Percentiles rank a stretch among this genome's conserved stretches.
phyloP scores from a whole-genome alignment of 2,329 filamentous ascomycete species.

The Endocalyx cinctus region DNA sequence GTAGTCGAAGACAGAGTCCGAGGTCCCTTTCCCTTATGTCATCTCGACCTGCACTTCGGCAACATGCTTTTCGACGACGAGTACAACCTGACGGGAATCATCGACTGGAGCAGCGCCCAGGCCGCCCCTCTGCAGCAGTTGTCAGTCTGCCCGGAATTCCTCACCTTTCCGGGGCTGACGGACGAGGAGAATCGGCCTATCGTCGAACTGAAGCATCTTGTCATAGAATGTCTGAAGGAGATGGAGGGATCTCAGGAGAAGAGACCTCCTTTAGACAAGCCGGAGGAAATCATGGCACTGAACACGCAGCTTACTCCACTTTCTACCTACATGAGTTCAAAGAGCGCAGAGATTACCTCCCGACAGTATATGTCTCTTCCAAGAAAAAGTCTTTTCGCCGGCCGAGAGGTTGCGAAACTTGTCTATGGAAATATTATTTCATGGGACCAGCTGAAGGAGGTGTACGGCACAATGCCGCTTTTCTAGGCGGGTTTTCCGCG shows the following conservation, averaged over 20 bases:
- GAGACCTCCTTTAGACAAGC: conserved; percentile 1
- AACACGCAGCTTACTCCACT: conserved; percentile 1
- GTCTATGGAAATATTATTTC: conserved; percentile 5
- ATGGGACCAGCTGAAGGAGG: conserved; percentile 6
- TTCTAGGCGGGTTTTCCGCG: too few species aligned
- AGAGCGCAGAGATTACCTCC: conserved; percentile 1
- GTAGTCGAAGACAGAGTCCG: conserved; percentile 23
- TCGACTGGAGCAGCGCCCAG: conserved; percentile 32
- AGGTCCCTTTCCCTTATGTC: conserved; percentile 33
- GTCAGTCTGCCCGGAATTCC: conserved; percentile 29
- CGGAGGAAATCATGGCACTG: not conserved
- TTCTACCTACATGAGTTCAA: conserved; percentile 6
- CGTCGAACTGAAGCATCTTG: conserved; percentile 4
- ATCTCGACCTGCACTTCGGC: conserved; percentile 30
- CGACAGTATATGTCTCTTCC: conserved; percentile 7
- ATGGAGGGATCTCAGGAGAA: conserved; percentile 1
- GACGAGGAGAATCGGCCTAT: conserved; percentile 21
- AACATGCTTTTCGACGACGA: conserved; percentile 38
- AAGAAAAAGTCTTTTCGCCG: conserved; percentile 2
- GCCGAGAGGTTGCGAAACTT: conserved; percentile 1
- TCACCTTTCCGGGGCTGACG: conserved; percentile 22
- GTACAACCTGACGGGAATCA: conserved; percentile 31
- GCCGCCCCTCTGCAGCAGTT: conserved; percentile 30
- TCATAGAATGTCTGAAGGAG: conserved; percentile 3
- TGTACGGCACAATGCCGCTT: conserved; percentile 5